Percentiles rank a stretch among this genome's conserved stretches.
Conservation (phyloP, 208 protist genomes). For the Acanthamoeba healyi region DNA sequence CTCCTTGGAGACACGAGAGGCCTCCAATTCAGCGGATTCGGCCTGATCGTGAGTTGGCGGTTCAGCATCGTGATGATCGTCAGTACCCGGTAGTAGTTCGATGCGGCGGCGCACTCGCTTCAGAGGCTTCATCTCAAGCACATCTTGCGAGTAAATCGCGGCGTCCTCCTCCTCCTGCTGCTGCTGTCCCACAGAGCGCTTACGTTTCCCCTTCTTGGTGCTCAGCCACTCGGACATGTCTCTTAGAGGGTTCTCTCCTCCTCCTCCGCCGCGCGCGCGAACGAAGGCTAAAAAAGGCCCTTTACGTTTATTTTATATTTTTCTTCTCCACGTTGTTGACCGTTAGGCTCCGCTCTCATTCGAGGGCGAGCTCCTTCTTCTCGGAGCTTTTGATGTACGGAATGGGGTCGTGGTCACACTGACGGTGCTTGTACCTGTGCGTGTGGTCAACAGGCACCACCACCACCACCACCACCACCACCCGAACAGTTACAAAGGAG, state of each 20-base stretch:
- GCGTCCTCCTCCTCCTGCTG: background rate
- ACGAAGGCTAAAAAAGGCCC: too few species aligned
- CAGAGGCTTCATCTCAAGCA: background rate
- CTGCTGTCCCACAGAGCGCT: background rate
- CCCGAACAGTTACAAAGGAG: background rate
- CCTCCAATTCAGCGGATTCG: background rate
- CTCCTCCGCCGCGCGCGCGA: too few species aligned
- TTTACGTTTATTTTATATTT: too few species aligned
- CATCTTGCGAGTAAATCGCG: background rate
- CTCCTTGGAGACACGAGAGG: too few species aligned
- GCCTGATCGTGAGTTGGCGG: too few species aligned
- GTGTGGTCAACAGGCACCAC: too few species aligned
- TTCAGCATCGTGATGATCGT: too few species aligned
- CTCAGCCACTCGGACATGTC: background rate
- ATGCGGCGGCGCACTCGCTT: background rate
- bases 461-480: background rate
- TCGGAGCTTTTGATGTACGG: conserved; percentile 21
- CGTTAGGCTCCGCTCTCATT: too few species aligned
- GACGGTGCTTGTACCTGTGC: conserved; percentile 35
- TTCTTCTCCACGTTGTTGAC: too few species aligned
- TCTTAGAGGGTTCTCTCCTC: too few species aligned
- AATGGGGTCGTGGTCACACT: conserved; percentile 42
- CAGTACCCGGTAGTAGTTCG: background rate
- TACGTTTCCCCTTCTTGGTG: background rate
- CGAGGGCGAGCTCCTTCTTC: background rate